Base-by-base conservation (phyloP, 169 alveolate genomes). In the Plasmodium falciparum region DNA sequence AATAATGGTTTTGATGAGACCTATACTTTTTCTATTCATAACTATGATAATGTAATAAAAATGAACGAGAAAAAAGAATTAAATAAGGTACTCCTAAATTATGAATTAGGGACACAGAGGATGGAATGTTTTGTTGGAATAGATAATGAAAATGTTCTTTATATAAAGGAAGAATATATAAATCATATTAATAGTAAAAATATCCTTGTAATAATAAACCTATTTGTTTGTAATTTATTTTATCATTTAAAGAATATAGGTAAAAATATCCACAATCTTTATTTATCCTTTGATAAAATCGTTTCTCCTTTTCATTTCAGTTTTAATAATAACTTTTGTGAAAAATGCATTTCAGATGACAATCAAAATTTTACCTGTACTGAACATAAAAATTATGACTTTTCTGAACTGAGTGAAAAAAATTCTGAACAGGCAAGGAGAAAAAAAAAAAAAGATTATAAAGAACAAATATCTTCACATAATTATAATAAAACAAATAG, bases 271-370 rank as follows among this genome's bases (percentile, higher is more conserved):
- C 58, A 66, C 20, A 63, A 78, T 78, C 67, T 65, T 78, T 78
- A 78, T 65, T 78, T 78, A 26, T 43, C 65, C 59, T 78, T 78
- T 50, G 20, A 58, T 13, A 78, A 78, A 50, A 58, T 78, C 26
- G 69, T 29, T 22, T 78, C 65, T 54, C 89, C 89, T 7, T 78
- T 78, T 78, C 89, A 78, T 58, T 78, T 78, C 78, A 56, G 26
- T 45, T 50, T 78, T 17, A 8, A 22, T 17, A 78, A 66, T 29
- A 56, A 22, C 62, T 22, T 67, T 7, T 78, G 89, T 50, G 89
- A 78, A 66, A 70, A 78, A 54, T 78, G 89, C 26, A 54, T 67
- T 50, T 59, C 67, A 11, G 49, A 52, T 29, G 69, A 33, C 24
- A 78, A 78, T 15, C 65, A 33, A 15, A 52, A 45, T 50, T 7